A percentile compares a stretch with the other conserved stretches of the same genome.
Evolutionary conservation across 768 basidiomycete species (phyloP).

Genomic region (Psilocybe cubensis): DNA sequence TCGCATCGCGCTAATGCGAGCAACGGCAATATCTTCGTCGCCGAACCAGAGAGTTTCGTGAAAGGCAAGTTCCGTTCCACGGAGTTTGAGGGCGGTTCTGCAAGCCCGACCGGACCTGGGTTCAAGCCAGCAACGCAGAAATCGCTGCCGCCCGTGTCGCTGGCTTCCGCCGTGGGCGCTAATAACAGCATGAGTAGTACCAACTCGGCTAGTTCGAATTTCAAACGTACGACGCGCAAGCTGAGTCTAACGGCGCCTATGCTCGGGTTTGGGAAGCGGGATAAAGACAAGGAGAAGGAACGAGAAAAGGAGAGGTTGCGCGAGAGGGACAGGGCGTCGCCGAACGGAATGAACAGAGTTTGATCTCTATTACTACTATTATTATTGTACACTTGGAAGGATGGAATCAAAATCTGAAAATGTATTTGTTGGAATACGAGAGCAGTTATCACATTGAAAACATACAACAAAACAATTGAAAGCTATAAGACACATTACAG

Average conservation of each 20-base stretch:
- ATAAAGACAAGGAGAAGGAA: slow-evolving; percentile 55
- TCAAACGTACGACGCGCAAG: slow-evolving; percentile 55
- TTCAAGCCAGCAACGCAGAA: not conserved
- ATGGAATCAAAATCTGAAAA: not conserved
- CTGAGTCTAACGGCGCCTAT: slow-evolving; percentile 69
- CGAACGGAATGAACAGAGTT: slow-evolving; percentile 20
- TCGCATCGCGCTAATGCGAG: slow-evolving; percentile 16
- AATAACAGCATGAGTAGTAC: slow-evolving; percentile 25
- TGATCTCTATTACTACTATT: slow-evolving; percentile 14
- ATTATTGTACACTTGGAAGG: slow-evolving; percentile 12
- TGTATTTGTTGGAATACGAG: too few species aligned
- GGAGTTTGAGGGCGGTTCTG: slow-evolving; percentile 1
- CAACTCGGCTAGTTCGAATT: slow-evolving; percentile 19
- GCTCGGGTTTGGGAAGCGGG: slow-evolving; percentile 58
- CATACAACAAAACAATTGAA: not conserved
- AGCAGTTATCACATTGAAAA: too few species aligned
- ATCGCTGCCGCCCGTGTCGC: slow-evolving; percentile 18
- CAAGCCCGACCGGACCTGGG: not conserved
- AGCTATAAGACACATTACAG: not conserved
- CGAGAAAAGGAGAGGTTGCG: slow-evolving; percentile 27
- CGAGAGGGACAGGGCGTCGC: slow-evolving; percentile 22
- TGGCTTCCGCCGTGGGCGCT: slow-evolving; percentile 22
- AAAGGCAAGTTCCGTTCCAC: slow-evolving; percentile 16
- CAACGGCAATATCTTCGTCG: slow-evolving; percentile 17
- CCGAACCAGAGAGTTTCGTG: slow-evolving; percentile 9